A percentile compares a stretch with the other conserved stretches of the same genome.
phyloP scores from a whole-genome alignment of 768 basidiomycete genomes.

The Trametes gibbosa region DNA sequence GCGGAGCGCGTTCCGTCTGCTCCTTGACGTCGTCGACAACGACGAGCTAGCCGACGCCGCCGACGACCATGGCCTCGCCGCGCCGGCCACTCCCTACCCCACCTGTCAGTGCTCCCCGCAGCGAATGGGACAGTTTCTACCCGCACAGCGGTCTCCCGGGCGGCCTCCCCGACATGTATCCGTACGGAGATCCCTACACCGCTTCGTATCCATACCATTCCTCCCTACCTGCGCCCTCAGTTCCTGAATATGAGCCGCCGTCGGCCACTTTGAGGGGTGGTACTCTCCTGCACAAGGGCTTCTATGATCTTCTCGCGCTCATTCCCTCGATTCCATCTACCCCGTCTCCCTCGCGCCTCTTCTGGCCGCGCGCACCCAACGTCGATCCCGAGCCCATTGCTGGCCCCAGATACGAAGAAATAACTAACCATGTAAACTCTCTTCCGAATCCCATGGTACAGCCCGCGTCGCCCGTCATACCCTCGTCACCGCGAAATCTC shows the following conservation, averaged over 20 bases:
- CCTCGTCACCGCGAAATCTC: slow-evolving; percentile 36
- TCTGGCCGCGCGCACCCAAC: slow-evolving; percentile 47
- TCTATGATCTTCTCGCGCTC: slow-evolving; percentile 81
- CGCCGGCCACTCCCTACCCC: slow-evolving; percentile 35
- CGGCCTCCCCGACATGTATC: slow-evolving; percentile 21
- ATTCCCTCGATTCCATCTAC: slow-evolving; percentile 62
- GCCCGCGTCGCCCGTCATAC: slow-evolving; percentile 30
- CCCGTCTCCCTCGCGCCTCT: slow-evolving; percentile 60
- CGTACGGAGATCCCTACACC: slow-evolving; percentile 24
- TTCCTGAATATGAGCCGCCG: slow-evolving; percentile 11
- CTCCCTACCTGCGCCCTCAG: slow-evolving; percentile 7
- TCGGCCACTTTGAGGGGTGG: slow-evolving; percentile 44
- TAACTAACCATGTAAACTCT: slow-evolving; percentile 29
- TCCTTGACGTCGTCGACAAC: slow-evolving; percentile 4
- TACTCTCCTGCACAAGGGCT: slow-evolving; percentile 83
- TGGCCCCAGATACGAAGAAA: slow-evolving; percentile 70
- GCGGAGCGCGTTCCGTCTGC: slow-evolving; percentile 6
- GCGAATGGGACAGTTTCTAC: slow-evolving; percentile 10
- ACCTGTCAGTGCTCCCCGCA: slow-evolving; percentile 13
- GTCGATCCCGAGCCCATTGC: slow-evolving; percentile 44
- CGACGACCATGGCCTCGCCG: slow-evolving; percentile 19
- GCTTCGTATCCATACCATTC: slow-evolving; percentile 38
- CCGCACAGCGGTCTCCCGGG: slow-evolving; percentile 11
- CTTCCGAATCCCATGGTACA: slow-evolving; percentile 28
- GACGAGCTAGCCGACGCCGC: slow-evolving; percentile 15